Percentiles rank a stretch among this genome's conserved stretches.
Conservation (phyloP, 179 eudicot species). For the Gypsophila paniculata region DNA sequence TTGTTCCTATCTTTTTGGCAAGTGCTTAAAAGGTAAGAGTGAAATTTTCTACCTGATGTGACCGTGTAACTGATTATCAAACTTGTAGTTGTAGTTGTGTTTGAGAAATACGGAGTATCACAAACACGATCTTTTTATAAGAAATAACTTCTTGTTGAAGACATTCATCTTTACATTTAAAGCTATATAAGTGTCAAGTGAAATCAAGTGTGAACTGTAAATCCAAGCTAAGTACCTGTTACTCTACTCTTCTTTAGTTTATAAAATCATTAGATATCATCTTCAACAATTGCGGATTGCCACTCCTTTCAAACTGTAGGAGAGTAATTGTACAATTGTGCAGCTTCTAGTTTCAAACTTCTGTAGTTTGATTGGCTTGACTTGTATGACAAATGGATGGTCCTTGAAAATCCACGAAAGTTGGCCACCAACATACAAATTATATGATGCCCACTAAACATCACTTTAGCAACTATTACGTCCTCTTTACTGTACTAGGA, state of each 20-base stretch:
- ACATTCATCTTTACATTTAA: no score
- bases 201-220: background rate
- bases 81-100: no score
- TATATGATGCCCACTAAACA: background rate
- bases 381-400: conserved; percentile 15
- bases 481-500: background rate
- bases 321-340: background rate
- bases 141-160: background rate
- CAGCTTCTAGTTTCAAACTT: background rate
- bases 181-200: background rate
- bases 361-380: conserved; percentile 2
- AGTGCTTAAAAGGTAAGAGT: background rate
- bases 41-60: conserved; percentile 10
- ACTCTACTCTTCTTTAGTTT: background rate
- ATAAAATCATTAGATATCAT: background rate
- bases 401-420: conserved; percentile 10
- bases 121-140: background rate
- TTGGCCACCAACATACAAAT: background rate
- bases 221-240: background rate
- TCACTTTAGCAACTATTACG: background rate
- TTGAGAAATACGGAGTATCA: background rate
- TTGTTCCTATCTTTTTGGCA: background rate
- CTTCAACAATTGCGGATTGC: no score
- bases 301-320: background rate
- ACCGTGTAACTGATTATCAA: background rate